phyloP scores from a whole-genome alignment of 2,329 filamentous ascomycete species.

The Penicillium griseofulvum region DNA sequence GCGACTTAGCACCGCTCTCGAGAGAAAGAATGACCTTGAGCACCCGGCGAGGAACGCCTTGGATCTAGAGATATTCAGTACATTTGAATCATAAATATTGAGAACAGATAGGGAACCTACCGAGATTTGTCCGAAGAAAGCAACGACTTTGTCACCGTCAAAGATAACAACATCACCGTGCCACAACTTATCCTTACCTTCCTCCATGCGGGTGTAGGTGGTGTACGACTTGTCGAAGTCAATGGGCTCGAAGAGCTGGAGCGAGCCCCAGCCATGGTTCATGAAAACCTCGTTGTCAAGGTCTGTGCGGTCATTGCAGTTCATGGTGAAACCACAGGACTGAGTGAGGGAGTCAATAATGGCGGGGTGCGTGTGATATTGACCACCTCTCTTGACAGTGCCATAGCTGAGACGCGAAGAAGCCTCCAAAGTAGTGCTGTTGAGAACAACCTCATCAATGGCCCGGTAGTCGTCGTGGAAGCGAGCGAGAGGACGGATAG shows the following conservation, averaged over 20 bases:
- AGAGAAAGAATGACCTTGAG: constrained; percentile 16
- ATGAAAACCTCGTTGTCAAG: constrained; percentile 15
- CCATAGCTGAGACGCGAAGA: background rate
- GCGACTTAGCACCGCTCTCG: constrained; percentile 1
- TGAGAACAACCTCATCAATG: constrained; percentile 2
- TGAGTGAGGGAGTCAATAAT: constrained; percentile 17
- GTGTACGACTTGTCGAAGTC: constrained; percentile 10
- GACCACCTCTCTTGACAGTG: constrained; percentile 2
- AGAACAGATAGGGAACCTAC: background rate
- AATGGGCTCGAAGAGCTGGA: constrained; percentile 12
- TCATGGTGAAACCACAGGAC: constrained; percentile 16
- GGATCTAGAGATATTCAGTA: constrained; percentile 3
- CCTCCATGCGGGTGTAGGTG: constrained; percentile 1
- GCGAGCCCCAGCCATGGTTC: constrained; percentile 15
- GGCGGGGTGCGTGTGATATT: constrained; percentile 13
- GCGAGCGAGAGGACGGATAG: constrained; percentile 1
- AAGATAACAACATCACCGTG: constrained; percentile 6
- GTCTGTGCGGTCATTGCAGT: constrained; percentile 14
- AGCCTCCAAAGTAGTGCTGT: constrained; percentile 1
- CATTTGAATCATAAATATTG: too few relatives aligned
- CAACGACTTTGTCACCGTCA: constrained; percentile 19
- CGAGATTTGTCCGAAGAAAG: constrained; percentile 10
- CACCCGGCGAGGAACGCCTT: constrained; percentile 21
- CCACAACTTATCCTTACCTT: background rate
- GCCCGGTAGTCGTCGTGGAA: constrained; percentile 9